Conservation (phyloP, 352 stramenopile species). For the Peronospora destructor region DNA sequence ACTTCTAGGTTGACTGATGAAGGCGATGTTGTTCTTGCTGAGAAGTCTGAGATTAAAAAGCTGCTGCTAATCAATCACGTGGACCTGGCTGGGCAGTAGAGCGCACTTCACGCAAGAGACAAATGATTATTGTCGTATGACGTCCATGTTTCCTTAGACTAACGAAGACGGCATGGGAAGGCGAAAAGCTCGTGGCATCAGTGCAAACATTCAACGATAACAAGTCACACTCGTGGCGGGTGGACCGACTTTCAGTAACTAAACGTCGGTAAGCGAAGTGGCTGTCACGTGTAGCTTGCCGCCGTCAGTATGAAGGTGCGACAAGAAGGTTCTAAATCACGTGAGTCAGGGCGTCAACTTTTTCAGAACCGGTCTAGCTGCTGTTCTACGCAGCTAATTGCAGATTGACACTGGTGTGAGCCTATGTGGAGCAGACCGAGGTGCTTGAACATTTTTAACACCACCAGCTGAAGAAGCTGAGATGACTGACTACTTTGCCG, state of each 20-base stretch:
- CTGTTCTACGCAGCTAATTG: constrained; percentile 40
- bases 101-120: too few relatives aligned
- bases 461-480: constrained; percentile 51
- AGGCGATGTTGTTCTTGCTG: too few relatives aligned
- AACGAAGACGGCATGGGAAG: too few relatives aligned
- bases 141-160: too few relatives aligned
- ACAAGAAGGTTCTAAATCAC: constrained; percentile 88
- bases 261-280: constrained; percentile 53
- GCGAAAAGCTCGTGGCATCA: too few relatives aligned
- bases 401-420: constrained; percentile 45
- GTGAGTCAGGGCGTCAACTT: constrained; percentile 82
- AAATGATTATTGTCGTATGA: too few relatives aligned
- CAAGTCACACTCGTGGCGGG: constrained; percentile 60
- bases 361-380: constrained; percentile 49
- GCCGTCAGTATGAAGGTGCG: constrained; percentile 76
- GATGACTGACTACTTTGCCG: constrained; percentile 7
- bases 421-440: constrained; percentile 55
- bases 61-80: too few relatives aligned
- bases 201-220: too few relatives aligned
- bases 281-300: constrained; percentile 79
- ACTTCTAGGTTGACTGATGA: too few relatives aligned
- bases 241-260: constrained; percentile 64
- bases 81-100: too few relatives aligned
- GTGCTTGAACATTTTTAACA: constrained; percentile 61
- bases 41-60: too few relatives aligned